Evolutionary conservation across 768 basidiomycete genomes (phyloP), one percentile per base, ranked within the genome.

Genomic region (Calvatia gigantea): DNA sequence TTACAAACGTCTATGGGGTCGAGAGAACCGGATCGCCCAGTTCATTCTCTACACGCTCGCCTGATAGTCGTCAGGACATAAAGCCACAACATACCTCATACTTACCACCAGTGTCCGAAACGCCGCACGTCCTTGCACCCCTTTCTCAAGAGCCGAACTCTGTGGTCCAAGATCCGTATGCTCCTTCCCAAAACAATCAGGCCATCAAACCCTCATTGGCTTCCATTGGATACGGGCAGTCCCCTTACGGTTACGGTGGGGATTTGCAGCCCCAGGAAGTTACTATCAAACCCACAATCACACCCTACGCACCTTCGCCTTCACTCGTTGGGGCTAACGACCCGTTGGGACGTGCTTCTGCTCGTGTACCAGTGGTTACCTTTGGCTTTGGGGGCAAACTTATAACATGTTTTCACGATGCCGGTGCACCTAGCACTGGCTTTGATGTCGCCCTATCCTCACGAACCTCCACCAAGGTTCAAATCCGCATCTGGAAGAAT

Each of bases 381-480:
- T 97, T 98, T 63, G 96, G 96, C 0, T 94, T 95, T 63, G 94
- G 94, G n/a, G 95, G 95, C 9, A 89, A 88, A 64, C 63, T 98
- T 55, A 80, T 95, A 7, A 87, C 91, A 6, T 95, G 91, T 68
- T 97, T 96, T 75, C 93, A 91, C 61, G 81, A 82, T 28, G 78
- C 82, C 49, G 73, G 80, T 11, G 80, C 82, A 14, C 68, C 87
- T 65, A 83, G 76, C 67, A 84, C 87, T 17, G 86, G 89, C 39
- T 87, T 91, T 66, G 87, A 92, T 68, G 83, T 91, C 45, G 86
- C 89, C 1, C 73, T 91, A 23, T 82, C 87, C 11, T 82, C 85
- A 14, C 82, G 88, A 28, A 83, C 83, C 47, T 83, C 86, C 9
- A 87, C 86, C 1, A 79, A 81, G 37, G 72, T 96, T 19, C 78